Percentiles rank a stretch among this genome's conserved stretches.
Evolutionary conservation across 176 grass and related monocot genomes (phyloP).

Genomic region (Aegilops longissima): DNA sequence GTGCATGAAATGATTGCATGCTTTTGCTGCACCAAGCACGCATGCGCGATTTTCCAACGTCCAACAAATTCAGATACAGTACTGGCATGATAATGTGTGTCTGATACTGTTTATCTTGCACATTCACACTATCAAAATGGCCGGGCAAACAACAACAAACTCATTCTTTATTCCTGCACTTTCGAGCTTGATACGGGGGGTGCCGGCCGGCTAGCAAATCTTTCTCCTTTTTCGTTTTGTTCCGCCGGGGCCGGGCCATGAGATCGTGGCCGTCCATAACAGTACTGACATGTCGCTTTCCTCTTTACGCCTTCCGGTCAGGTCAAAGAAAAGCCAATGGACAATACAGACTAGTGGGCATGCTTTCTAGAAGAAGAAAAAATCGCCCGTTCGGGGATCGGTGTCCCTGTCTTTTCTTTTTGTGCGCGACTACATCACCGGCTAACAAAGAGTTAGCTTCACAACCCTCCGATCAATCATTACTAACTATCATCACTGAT

Average conservation of each 20-base stretch:
- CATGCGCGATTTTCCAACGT: too few species aligned
- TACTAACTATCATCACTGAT: too few species aligned
- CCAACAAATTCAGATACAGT: not conserved
- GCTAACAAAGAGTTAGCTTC: too few species aligned
- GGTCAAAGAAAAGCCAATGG: constrained; percentile 38
- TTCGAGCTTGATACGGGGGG: not conserved
- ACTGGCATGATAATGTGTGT: not conserved
- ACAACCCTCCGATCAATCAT: too few species aligned
- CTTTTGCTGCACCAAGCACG: not conserved
- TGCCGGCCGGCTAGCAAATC: not conserved
- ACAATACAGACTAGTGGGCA: constrained; percentile 26
- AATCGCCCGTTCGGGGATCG: too few species aligned
- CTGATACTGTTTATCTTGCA: not conserved
- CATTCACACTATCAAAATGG: not conserved
- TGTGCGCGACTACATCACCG: too few species aligned
- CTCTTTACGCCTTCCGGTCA: constrained; percentile 43
- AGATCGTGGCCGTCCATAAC: constrained; percentile 40
- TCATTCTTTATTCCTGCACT: not conserved
- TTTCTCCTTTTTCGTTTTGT: not conserved
- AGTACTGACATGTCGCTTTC: constrained; percentile 46
- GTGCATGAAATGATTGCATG: not conserved
- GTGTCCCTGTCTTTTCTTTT: too few species aligned
- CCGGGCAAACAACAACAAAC: not conserved
- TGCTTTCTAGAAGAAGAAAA: too few species aligned
- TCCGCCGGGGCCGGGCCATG: not conserved